Conservation (phyloP, 352 stramenopile genomes). For the Pythium phragmitis region DNA sequence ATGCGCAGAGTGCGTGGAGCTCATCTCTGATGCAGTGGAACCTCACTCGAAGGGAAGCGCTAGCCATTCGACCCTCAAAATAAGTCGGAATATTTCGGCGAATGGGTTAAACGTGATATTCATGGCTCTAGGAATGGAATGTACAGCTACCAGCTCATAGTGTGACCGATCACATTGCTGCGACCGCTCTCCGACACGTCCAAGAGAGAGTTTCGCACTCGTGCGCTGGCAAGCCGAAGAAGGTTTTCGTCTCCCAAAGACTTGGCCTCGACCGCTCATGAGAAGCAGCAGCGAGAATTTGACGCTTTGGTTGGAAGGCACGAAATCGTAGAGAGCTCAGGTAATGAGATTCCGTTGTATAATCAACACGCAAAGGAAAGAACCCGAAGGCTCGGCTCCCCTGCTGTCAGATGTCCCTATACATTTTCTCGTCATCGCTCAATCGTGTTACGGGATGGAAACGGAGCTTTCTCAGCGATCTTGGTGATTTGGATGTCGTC, state of each 20-base stretch:
- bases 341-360: slow-evolving; percentile 89
- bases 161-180: slow-evolving; percentile 64
- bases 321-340: slow-evolving; percentile 52
- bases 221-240: slow-evolving; percentile 8
- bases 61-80: background rate
- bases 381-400: slow-evolving; percentile 25
- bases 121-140: slow-evolving; percentile 14
- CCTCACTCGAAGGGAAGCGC: background rate
- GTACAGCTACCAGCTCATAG: slow-evolving; percentile 15
- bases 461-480: slow-evolving; percentile 81
- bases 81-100: background rate
- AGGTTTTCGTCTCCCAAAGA: slow-evolving; percentile 79
- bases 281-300: slow-evolving; percentile 81
- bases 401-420: slow-evolving; percentile 85
- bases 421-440: slow-evolving; percentile 84
- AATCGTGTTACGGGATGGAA: slow-evolving; percentile 11
- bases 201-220: slow-evolving; percentile 34
- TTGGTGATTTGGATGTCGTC: slow-evolving; percentile 90
- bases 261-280: slow-evolving; percentile 85
- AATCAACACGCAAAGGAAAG: slow-evolving; percentile 65
- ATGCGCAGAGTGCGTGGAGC: background rate
- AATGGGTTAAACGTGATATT: background rate
- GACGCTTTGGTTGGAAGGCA: slow-evolving; percentile 76
- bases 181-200: slow-evolving; percentile 40
- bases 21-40: background rate